phyloP scores from a whole-genome alignment of 2,329 filamentous ascomycete genomes.

The Parastagonospora nodorum region DNA sequence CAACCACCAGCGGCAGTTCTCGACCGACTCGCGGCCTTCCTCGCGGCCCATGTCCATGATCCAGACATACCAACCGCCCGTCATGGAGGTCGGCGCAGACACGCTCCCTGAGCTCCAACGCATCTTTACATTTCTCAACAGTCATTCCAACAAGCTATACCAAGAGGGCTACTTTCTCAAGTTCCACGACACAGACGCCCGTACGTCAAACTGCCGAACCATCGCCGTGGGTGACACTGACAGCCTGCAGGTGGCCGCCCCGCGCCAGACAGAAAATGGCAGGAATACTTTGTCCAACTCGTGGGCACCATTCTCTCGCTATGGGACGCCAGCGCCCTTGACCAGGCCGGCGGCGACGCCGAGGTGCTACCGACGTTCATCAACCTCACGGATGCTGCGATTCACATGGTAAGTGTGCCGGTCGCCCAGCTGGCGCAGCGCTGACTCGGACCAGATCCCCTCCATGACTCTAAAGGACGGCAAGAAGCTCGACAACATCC shows the following conservation, averaged over 20 bases:
- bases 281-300: constrained; percentile 95
- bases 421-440: background rate
- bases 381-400: constrained; percentile 94
- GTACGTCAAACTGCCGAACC: constrained; percentile 60
- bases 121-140: constrained; percentile 92
- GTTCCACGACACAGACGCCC: constrained; percentile 88
- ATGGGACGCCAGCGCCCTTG: constrained; percentile 92
- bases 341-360: constrained; percentile 81
- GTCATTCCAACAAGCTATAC: constrained; percentile 94
- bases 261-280: constrained; percentile 86
- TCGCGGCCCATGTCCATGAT: constrained; percentile 84
- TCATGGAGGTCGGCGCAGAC: constrained; percentile 84
- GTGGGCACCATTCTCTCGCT: constrained; percentile 93
- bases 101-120: constrained; percentile 91
- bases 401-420: constrained; percentile 80
- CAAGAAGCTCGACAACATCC: constrained; percentile 87
- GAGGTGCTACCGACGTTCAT: constrained; percentile 92
- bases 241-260: constrained; percentile 74
- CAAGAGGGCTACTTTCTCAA: constrained; percentile 98
- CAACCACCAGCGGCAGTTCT: constrained; percentile 48
- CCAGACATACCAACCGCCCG: constrained; percentile 80
- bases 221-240: constrained; percentile 22
- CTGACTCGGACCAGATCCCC: constrained; percentile 53
- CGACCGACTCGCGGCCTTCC: constrained; percentile 53
- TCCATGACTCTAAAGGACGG: constrained; percentile 86